Percentiles rank a stretch among this genome's conserved stretches.
These are phyloP conservation scores for Curvularia hawaiiensis DNA, from an alignment of 2,329 filamentous ascomycete genomes.

Conservation along the genomic window DNA sequence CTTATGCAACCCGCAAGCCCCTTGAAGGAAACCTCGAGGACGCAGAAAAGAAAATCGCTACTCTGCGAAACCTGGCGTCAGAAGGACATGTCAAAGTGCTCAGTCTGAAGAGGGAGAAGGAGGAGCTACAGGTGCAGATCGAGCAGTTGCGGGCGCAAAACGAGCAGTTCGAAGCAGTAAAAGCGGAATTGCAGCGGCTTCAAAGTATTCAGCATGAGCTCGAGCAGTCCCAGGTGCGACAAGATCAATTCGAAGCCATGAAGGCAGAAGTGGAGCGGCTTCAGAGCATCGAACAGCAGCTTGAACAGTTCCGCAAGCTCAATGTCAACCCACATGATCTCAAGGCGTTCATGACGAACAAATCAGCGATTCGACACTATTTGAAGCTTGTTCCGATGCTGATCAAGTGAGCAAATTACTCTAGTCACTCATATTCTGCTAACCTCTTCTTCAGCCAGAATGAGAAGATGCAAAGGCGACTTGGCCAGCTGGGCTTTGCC, in stretches of 20 bases:
- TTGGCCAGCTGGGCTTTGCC: conserved; percentile 34
- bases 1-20: conserved; percentile 27
- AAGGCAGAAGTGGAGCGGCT: conserved; percentile 24
- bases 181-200: conserved; percentile 23
- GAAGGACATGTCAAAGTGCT: conserved; percentile 41
- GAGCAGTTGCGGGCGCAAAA: conserved; percentile 20
- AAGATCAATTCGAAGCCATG: conserved; percentile 16
- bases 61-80: conserved; percentile 42
- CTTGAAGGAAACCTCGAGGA: conserved; percentile 18
- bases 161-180: conserved; percentile 15
- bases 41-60: conserved; percentile 33
- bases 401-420: conserved; percentile 28
- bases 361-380: conserved; percentile 35
- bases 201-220: conserved; percentile 27
- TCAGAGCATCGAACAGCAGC: conserved; percentile 25
- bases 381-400: conserved; percentile 35
- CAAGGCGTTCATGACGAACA: conserved; percentile 26
- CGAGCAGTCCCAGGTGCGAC: conserved; percentile 20
- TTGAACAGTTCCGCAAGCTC: conserved; percentile 24
- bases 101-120: conserved; percentile 29
- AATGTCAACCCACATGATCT: conserved; percentile 27
- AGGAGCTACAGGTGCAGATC: conserved; percentile 14
- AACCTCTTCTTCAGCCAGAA: conserved; percentile 33
- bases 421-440: conserved; percentile 4
- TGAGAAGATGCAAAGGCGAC: conserved; percentile 34